Conservation (phyloP, 805 yeast genomes). For the Cyberlindnera mississippiensis region DNA sequence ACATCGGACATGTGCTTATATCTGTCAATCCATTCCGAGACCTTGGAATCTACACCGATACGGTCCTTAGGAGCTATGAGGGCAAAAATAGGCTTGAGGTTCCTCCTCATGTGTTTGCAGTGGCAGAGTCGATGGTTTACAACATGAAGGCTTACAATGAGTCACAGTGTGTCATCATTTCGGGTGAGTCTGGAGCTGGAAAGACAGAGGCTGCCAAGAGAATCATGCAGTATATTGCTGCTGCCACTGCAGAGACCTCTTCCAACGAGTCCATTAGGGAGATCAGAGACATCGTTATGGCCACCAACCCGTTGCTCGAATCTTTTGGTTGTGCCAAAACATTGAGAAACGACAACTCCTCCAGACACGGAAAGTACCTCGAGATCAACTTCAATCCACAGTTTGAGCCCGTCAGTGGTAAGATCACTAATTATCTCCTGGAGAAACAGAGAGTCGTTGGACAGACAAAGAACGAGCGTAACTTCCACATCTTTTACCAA, state of each 20-base stretch:
- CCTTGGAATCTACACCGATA: conserved; percentile 88
- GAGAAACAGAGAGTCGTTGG: conserved; percentile 98
- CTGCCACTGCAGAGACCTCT: conserved; percentile 69
- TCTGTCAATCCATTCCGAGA: conserved; percentile 97
- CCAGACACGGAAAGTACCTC: conserved; percentile 89
- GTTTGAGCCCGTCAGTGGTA: conserved; percentile 91
- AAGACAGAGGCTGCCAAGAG: conserved; percentile 97
- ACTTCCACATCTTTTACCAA: conserved; percentile 96
- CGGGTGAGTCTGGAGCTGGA: conserved; percentile 98
- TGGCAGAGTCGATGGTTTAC: conserved; percentile 96
- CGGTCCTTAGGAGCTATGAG: conserved; percentile 67
- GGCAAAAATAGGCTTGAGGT: conserved; percentile 94
- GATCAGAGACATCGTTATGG: conserved; percentile 95
- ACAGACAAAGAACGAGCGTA: conserved; percentile 87
- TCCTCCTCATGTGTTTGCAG: conserved; percentile 97
- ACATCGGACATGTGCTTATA: conserved; percentile 90
- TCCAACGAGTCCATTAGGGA: conserved; percentile 69
- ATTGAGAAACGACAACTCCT: conserved; percentile 80
- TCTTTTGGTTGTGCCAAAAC: conserved; percentile 95
- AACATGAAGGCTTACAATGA: conserved; percentile 92
- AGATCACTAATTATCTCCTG: conserved; percentile 88
- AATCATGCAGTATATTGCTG: conserved; percentile 94
- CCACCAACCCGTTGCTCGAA: conserved; percentile 90
- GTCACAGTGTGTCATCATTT: conserved; percentile 94
- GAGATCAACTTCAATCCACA: conserved; percentile 82